Evolutionary conservation across 495 filamentous ascomycete genomes (phyloP).

Genomic region (Penicillium parvum): DNA sequence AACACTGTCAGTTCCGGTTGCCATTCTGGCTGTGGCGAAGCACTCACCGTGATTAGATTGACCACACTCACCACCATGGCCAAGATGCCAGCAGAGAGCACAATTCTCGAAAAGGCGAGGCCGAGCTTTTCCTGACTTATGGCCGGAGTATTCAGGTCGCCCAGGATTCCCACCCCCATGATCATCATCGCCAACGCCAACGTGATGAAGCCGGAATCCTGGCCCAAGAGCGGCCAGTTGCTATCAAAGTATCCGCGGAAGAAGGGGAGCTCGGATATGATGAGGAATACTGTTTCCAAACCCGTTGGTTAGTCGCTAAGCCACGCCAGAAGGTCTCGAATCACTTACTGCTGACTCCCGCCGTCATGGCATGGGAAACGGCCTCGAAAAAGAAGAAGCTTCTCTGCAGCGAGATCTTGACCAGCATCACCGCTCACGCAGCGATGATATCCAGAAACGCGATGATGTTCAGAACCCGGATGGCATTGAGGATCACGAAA

Average conservation of each 20-base stretch:
- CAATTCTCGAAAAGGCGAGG: constrained; percentile 72
- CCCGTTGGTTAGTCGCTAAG: constrained; percentile 15
- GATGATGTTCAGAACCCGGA: constrained; percentile 81
- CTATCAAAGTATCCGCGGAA: constrained; percentile 62
- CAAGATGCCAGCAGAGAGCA: constrained; percentile 76
- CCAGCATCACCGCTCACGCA: constrained; percentile 75
- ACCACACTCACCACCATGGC: constrained; percentile 72
- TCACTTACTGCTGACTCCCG: constrained; percentile 59
- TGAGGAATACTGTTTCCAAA: constrained; percentile 64
- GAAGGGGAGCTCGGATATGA: constrained; percentile 72
- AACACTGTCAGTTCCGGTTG: background rate
- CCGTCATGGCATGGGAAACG: constrained; percentile 69
- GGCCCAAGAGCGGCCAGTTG: constrained; percentile 78
- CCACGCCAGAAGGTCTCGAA: background rate
- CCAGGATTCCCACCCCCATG: constrained; percentile 77
- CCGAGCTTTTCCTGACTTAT: constrained; percentile 65
- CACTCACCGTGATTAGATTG: constrained; percentile 67
- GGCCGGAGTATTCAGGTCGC: constrained; percentile 73
- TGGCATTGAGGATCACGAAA: constrained; percentile 80
- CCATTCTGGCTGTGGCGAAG: background rate
- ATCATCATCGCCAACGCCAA: constrained; percentile 76
- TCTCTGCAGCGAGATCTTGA: constrained; percentile 69
- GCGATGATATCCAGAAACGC: constrained; percentile 67
- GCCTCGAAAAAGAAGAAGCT: constrained; percentile 93
- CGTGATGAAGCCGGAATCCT: constrained; percentile 69